Conservation (phyloP, 2,329 filamentous ascomycete genomes). For the Clonostachys rhizophaga region DNA sequence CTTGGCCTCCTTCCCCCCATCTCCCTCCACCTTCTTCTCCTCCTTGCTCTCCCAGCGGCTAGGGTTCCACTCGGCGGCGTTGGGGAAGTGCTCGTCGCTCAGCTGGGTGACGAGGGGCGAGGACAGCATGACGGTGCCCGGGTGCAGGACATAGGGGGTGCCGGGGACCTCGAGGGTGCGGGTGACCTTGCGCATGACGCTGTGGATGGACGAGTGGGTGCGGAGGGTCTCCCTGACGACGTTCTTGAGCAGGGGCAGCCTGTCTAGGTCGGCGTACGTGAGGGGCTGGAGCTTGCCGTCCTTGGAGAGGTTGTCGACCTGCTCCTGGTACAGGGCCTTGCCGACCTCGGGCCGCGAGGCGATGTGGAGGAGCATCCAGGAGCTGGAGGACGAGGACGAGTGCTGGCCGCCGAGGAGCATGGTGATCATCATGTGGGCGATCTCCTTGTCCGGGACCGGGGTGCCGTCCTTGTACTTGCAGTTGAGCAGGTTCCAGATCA, state of each 20-base stretch:
- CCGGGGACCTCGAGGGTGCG: slow-evolving; percentile 55
- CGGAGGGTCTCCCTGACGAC: slow-evolving; percentile 70
- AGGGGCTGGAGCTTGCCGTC: slow-evolving; percentile 45
- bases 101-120: slow-evolving; percentile 36
- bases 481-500: slow-evolving; percentile 77
- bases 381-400: slow-evolving; percentile 70
- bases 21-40: slow-evolving; percentile 1
- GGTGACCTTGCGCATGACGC: slow-evolving; percentile 69
- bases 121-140: slow-evolving; percentile 40
- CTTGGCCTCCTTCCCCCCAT: slow-evolving; percentile 2
- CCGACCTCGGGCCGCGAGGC: slow-evolving; percentile 65
- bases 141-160: slow-evolving; percentile 48
- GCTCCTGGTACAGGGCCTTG: slow-evolving; percentile 68
- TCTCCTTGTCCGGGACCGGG: slow-evolving; percentile 66
- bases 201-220: slow-evolving; percentile 68
- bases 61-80: slow-evolving; percentile 18
- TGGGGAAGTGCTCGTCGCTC: slow-evolving; percentile 54
- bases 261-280: slow-evolving; percentile 53
- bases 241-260: slow-evolving; percentile 55
- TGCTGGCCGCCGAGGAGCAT: slow-evolving; percentile 83
- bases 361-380: slow-evolving; percentile 73
- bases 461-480: slow-evolving; percentile 72
- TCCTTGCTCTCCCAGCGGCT: slow-evolving; percentile 16
- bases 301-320: slow-evolving; percentile 46
- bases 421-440: slow-evolving; percentile 84